Base-by-base conservation (phyloP, 2,329 filamentous ascomycete genomes). In the Microcyclosporella mali region DNA sequence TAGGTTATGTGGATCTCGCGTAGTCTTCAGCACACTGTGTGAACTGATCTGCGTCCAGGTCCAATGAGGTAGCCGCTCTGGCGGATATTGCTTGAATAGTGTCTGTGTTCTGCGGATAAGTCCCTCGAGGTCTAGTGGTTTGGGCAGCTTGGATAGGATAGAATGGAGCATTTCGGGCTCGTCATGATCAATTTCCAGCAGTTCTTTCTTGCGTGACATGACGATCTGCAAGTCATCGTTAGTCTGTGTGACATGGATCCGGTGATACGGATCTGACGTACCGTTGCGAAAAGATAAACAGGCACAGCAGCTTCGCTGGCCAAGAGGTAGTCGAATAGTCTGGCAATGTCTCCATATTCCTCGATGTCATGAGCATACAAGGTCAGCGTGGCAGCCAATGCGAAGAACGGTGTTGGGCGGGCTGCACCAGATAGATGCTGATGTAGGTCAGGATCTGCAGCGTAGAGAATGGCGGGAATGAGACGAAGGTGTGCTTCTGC, bases 321-420 rank as follows among this genome's bases (percentile, higher is more conserved):
- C 4, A 98, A 74, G 36, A 98, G 76, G 41, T 90, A 89, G 67
- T 98, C 92, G 63, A 95, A 98, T 1, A 98, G 71, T 17, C 92
- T 80, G 27, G 88, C 79, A 59, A 98, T 97, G 53, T 90, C 85
- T 50, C 79, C 78, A 62, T 95, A 95, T 32, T 84, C 81, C 65
- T 92, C 83, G 48, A 98, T 88, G 63, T 97, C 90, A 67, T 98
- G 92, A 14, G 92, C 88, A 65, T 95, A 98, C 71, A 98, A 82
- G 27, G 94, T 98, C 33, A 98, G 75, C 0, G 88, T 95, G 36
- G 88, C 88, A n/a, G 87, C 82, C 4, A 98, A 74, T 3, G 92
- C 92, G 64, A 95, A 98, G 65, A 89, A 95, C 1, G 92, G 90
- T 60, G 89, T 81, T 3, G 60, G 55, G 17, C 55, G 36, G 16